A percentile compares a stretch with the other conserved stretches of the same genome.
These are phyloP conservation scores for Fusarium drepaniforme DNA, from an alignment of 2,329 filamentous ascomycete genomes.

Conservation along the genomic window DNA sequence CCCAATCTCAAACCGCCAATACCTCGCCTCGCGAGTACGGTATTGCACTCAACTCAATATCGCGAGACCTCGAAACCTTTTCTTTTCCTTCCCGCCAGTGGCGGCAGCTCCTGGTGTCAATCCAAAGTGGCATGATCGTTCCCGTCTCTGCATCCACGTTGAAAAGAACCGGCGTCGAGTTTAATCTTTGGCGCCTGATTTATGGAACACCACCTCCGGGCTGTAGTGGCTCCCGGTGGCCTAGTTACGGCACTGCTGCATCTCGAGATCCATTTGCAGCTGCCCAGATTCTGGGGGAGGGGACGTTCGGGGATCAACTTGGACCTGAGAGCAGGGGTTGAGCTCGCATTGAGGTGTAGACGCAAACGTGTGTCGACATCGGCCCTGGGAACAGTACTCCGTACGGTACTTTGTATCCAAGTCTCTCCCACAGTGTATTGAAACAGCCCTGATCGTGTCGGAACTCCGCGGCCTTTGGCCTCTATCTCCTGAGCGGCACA, in stretches of 20 bases:
- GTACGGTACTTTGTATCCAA: slow-evolving; percentile 7
- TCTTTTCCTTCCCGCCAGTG: slow-evolving; percentile 4
- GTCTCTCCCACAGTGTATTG: slow-evolving; percentile 34
- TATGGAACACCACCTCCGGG: slow-evolving; percentile 34
- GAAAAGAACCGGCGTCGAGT: slow-evolving; percentile 2
- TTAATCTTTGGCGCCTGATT: slow-evolving; percentile 3
- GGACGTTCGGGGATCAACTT: slow-evolving; percentile 22
- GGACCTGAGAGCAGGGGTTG: slow-evolving; percentile 20
- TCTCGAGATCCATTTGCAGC: slow-evolving; percentile 36
- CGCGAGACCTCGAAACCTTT: not conserved
- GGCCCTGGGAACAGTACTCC: not conserved
- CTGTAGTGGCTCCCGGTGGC: slow-evolving; percentile 3
- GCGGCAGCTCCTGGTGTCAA: slow-evolving; percentile 13
- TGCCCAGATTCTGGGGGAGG: slow-evolving; percentile 25
- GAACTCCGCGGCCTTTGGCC: not conserved
- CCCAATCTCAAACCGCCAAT: not conserved
- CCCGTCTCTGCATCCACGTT: slow-evolving; percentile 1
- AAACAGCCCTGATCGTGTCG: not conserved
- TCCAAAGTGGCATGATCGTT: slow-evolving; percentile 6
- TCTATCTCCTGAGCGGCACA: not conserved
- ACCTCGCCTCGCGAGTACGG: slow-evolving; percentile 2
- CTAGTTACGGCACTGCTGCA: slow-evolving; percentile 33
- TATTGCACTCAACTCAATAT: not conserved
- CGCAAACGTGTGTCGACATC: not conserved
- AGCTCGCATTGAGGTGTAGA: not conserved